Evolutionary conservation across 2,329 filamentous ascomycete species (phyloP).

Genomic region (Mollisia scopiformis): DNA sequence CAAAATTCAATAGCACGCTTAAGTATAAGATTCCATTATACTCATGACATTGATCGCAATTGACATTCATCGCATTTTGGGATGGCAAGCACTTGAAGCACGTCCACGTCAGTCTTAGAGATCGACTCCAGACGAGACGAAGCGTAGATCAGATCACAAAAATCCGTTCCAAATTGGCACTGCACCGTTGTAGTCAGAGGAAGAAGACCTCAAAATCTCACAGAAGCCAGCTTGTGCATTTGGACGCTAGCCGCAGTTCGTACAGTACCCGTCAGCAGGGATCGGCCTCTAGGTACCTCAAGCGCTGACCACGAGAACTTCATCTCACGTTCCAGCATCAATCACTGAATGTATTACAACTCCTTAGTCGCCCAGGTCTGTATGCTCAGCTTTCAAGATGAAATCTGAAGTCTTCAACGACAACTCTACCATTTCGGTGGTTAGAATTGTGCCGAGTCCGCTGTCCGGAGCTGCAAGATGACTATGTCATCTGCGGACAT

Average conservation of each 20-base stretch:
- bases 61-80: too few species aligned
- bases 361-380: neutral
- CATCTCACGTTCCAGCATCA: neutral
- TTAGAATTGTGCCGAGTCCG: slow-evolving; percentile 8
- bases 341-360: neutral
- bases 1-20: too few species aligned
- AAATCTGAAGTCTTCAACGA: neutral
- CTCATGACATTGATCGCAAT: too few species aligned
- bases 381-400: neutral
- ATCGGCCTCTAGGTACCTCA: neutral
- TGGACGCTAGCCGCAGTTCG: neutral
- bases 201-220: too few species aligned
- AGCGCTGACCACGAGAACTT: neutral
- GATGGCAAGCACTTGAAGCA: too few species aligned
- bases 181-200: too few species aligned
- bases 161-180: too few species aligned
- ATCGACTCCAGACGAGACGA: too few species aligned
- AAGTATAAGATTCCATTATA: too few species aligned
- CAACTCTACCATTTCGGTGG: neutral
- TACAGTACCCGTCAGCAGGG: neutral
- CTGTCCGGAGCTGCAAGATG: neutral
- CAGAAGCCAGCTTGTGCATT: too few species aligned
- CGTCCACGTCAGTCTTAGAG: too few species aligned
- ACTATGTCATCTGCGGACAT: neutral
- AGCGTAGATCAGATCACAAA: too few species aligned